These are phyloP conservation scores for Truncatella angustata DNA, from an alignment of 2,329 filamentous ascomycete species.

Conservation along the genomic window DNA sequence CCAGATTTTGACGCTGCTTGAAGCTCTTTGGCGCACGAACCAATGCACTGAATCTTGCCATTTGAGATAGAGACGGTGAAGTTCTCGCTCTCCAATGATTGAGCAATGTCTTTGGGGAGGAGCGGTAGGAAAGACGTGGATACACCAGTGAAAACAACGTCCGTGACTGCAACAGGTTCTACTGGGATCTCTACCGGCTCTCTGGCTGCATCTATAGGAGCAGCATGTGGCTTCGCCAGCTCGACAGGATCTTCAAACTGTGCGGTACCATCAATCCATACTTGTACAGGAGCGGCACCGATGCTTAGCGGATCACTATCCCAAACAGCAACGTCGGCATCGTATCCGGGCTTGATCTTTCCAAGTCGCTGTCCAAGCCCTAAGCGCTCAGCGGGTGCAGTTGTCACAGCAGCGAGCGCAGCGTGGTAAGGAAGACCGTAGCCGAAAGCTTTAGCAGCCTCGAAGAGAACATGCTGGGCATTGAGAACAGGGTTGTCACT, in stretches of 20 bases:
- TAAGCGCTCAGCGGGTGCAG: constrained; percentile 56
- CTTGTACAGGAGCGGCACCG: constrained; percentile 57
- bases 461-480: constrained; percentile 67
- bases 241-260: constrained; percentile 56
- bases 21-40: constrained; percentile 47
- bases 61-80: constrained; percentile 50
- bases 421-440: constrained; percentile 62
- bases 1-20: constrained; percentile 31
- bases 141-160: constrained; percentile 57
- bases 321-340: constrained; percentile 62
- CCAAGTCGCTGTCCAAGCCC: constrained; percentile 57
- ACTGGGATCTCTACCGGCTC: constrained; percentile 40
- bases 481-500: constrained; percentile 70
- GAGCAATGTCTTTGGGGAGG: constrained; percentile 37
- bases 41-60: constrained; percentile 57
- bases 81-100: constrained; percentile 20
- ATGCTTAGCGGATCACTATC: constrained; percentile 61
- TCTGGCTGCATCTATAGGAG: constrained; percentile 37
- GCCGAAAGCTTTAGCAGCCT: constrained; percentile 58
- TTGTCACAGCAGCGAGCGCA: constrained; percentile 57
- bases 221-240: constrained; percentile 46
- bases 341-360: constrained; percentile 60
- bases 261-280: constrained; percentile 61
- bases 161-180: constrained; percentile 33
- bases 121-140: constrained; percentile 46